These are phyloP conservation scores for Phytophthora multivora DNA, from an alignment of 352 stramenopile genomes.

Conservation along the genomic window DNA sequence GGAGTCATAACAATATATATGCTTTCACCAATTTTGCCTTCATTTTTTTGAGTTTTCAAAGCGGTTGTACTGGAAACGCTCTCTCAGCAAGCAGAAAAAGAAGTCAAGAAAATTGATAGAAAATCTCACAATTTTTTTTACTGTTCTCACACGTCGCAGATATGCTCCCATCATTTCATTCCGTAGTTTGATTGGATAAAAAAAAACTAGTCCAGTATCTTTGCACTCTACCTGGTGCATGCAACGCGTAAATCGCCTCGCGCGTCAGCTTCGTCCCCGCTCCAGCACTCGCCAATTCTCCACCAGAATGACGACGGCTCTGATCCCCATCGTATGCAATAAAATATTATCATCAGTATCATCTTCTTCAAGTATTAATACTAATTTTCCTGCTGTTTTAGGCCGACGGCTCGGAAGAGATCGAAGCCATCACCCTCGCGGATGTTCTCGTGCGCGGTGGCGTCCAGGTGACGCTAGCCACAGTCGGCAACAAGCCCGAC, in stretches of 20 bases:
- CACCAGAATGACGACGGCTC: slow-evolving; percentile 31
- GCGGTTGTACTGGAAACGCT: slow-evolving; percentile 15
- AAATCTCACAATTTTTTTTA: no score
- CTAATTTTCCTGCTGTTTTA: slow-evolving; percentile 15
- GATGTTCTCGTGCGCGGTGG: slow-evolving; percentile 77
- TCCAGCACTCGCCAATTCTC: slow-evolving; percentile 5
- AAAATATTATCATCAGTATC: not conserved
- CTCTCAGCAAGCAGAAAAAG: no score
- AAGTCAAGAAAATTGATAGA: no score
- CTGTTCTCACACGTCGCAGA: no score
- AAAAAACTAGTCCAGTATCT: slow-evolving; percentile 15
- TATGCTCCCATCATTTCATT: slow-evolving; percentile 1
- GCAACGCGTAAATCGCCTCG: slow-evolving; percentile 7
- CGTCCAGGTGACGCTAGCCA: slow-evolving; percentile 69
- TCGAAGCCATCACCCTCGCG: slow-evolving; percentile 76
- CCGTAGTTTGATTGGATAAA: slow-evolving; percentile 3
- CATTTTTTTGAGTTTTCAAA: slow-evolving; percentile 17
- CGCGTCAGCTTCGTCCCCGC: slow-evolving; percentile 4
- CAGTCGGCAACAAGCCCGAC: slow-evolving; percentile 53
- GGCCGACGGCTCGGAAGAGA: slow-evolving; percentile 85
- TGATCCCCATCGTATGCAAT: slow-evolving; percentile 47
- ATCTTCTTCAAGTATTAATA: slow-evolving; percentile 3
- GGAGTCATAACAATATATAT: slow-evolving; percentile 11
- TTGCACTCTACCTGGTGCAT: slow-evolving; percentile 16
- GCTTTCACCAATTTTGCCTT: slow-evolving; percentile 10